Percentiles rank a stretch among this genome's conserved stretches.
These are phyloP conservation scores for Aspergillus phoenicis DNA, from an alignment of 2,329 filamentous ascomycete species.

Conservation along the genomic window DNA sequence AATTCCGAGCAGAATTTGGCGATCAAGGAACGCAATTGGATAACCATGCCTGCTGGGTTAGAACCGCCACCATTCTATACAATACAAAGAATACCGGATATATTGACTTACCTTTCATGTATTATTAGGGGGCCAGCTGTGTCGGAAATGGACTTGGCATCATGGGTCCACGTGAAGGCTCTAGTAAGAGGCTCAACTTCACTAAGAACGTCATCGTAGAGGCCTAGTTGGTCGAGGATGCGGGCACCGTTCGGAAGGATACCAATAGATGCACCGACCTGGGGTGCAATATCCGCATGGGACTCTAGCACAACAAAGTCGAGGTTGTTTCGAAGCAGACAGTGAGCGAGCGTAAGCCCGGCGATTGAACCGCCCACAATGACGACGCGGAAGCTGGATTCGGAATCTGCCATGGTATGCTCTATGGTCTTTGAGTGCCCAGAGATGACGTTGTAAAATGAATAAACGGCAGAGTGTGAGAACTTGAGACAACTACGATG, in stretches of 20 bases:
- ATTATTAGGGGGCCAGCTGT: neutral
- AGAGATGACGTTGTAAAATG: no score
- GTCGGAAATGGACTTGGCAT: neutral
- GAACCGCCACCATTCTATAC: neutral
- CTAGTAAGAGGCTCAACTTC: conserved; percentile 18
- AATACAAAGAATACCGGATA: neutral
- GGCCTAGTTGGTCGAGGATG: neutral
- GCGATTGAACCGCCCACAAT: neutral
- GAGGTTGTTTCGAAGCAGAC: neutral
- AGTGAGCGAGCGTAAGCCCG: neutral
- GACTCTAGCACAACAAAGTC: neutral
- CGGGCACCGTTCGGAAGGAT: neutral
- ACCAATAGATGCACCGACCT: neutral
- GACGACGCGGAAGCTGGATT: neutral
- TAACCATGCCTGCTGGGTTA: conserved; percentile 8
- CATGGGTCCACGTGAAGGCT: neutral
- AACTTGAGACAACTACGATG: no score
- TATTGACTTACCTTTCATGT: neutral
- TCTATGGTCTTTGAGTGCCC: no score
- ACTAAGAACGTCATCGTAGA: neutral
- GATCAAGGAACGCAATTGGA: conserved; percentile 12
- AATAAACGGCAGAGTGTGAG: no score
- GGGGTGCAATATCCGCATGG: neutral
- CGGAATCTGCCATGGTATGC: no score
- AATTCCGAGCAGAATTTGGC: conserved; percentile 11